Percentiles rank a stretch among this genome's conserved stretches.
Evolutionary conservation across 1,284 basidiomycete genomes (phyloP).

Genomic region (Puccinia sorghi): DNA sequence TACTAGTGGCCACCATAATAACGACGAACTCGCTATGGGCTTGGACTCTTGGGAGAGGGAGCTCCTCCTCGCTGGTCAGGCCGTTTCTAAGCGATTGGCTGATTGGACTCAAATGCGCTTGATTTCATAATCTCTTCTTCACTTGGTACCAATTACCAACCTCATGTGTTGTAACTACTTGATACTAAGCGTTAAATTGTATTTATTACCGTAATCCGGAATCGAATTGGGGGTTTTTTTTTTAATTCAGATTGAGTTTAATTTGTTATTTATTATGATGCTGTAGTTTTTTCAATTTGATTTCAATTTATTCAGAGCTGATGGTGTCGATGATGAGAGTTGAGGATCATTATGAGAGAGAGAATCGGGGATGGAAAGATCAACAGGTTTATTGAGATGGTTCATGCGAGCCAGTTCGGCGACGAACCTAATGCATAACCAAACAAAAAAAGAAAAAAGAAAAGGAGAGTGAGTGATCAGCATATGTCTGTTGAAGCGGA

Average conservation of each 20-base stretch:
- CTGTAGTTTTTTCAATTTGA: background rate
- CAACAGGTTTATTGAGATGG: constrained; percentile 41
- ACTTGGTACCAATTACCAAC: too few species aligned
- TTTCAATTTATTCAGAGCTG: constrained; percentile 12
- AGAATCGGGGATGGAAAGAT: background rate
- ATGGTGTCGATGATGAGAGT: background rate
- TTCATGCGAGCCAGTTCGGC: constrained; percentile 33
- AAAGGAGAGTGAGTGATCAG: background rate
- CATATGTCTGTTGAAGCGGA: background rate
- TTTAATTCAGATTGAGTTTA: too few species aligned
- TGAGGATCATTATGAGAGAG: background rate
- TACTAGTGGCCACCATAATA: background rate
- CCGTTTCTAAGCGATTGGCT: constrained; percentile 2
- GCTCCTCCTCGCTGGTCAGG: constrained; percentile 43
- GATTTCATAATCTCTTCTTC: background rate
- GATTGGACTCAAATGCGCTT: constrained; percentile 20
- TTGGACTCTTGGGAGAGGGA: constrained; percentile 57
- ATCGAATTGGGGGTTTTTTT: too few species aligned
- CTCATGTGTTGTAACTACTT: too few species aligned
- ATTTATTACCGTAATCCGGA: too few species aligned
- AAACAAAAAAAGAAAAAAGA: background rate
- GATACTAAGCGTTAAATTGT: too few species aligned
- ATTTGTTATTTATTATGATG: too few species aligned
- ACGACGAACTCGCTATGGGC: constrained; percentile 54
- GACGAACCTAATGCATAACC: constrained; percentile 41